A percentile compares a stretch with the other conserved stretches of the same genome.
Conservation (phyloP, 257 asterid genomes). For the Solanum boliviense region DNA sequence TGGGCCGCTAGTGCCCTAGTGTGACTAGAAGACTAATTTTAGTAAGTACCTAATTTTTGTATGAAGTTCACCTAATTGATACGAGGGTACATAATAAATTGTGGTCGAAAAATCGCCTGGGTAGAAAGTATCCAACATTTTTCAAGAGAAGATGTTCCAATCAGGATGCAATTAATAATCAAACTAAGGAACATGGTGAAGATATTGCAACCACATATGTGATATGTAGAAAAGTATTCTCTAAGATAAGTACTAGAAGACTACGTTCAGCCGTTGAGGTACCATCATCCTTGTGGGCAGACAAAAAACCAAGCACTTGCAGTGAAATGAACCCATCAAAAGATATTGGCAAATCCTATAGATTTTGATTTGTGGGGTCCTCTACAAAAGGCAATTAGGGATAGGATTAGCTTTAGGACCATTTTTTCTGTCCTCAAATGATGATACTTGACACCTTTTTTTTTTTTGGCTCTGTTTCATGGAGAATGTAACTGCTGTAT, state of each 20-base stretch:
- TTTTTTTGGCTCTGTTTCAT: not conserved
- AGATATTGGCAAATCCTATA: conserved; percentile 1
- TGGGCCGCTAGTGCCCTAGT: not conserved
- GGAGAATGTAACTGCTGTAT: not conserved
- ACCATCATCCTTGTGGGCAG: not conserved
- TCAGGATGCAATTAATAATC: not conserved
- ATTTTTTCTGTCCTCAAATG: not conserved
- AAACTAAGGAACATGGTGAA: not conserved
- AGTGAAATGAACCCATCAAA: not conserved
- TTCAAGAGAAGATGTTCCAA: not conserved
- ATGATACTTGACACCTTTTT: not conserved
- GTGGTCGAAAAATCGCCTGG: not conserved
- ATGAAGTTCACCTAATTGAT: not conserved
- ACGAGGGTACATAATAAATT: not conserved
- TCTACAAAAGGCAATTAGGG: not conserved
- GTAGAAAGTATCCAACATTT: not conserved
- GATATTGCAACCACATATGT: not conserved
- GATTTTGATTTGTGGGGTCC: conserved; percentile 6
- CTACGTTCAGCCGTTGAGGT: not conserved
- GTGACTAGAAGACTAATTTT: not conserved
- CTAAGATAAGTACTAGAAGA: not conserved
- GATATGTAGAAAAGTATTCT: not conserved
- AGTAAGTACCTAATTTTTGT: not conserved
- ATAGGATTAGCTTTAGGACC: not conserved
- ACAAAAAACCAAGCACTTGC: not conserved